Base-by-base conservation (phyloP, 2,329 filamentous ascomycete species). In the Penicillium sp. region DNA sequence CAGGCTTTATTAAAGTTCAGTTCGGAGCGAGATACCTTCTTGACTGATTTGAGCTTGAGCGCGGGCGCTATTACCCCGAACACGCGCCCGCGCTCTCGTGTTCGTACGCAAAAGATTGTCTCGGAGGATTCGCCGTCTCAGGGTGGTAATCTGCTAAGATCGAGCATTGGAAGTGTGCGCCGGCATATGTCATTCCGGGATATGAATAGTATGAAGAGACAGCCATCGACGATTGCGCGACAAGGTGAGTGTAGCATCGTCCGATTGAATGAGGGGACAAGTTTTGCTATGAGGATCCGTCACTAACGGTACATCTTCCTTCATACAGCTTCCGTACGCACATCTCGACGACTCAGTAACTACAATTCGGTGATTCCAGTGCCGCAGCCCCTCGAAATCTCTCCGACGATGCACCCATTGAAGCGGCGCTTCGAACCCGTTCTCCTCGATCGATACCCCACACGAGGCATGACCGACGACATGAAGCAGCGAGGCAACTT, bases 331-430 rank as follows among this genome's bases (percentile, higher is more conserved):
- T 91, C 89, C 26, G 84, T 89, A 65, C 89, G 93, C 70, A 97
- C 93, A 5, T 89, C 93, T 40, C 95, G 89, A 79, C 88, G 95
- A 70, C 82, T 98, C 68, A 98, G 94, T 78, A 96, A 96, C 76
- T 99, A 99, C 79, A 98, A 98, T 77, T 97, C 95, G 1, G 95
- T 99, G 56, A 98, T 99, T 58, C 95, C 95, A 15, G 89, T 88
- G 2, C 95, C 95, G 13, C 92, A 98, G 76, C 94, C 94, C 10
- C 87, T 98, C 66, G 92, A 96, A 60, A 87, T 89, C 56, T 91
- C 94, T 62, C 92, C 93, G 19, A 88, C 96, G 67, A 97, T 97
- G 92, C 95, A 99, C 77, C 95, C 95, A 26, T 83, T 99, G 63
- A 94, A 95, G 80, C 88, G 94, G 65, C 89, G 91, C 61, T 98